A percentile compares a stretch with the other conserved stretches of the same genome.
Conservation (phyloP, 2,329 filamentous ascomycete genomes). For the Hymenoscyphus salicellus region DNA sequence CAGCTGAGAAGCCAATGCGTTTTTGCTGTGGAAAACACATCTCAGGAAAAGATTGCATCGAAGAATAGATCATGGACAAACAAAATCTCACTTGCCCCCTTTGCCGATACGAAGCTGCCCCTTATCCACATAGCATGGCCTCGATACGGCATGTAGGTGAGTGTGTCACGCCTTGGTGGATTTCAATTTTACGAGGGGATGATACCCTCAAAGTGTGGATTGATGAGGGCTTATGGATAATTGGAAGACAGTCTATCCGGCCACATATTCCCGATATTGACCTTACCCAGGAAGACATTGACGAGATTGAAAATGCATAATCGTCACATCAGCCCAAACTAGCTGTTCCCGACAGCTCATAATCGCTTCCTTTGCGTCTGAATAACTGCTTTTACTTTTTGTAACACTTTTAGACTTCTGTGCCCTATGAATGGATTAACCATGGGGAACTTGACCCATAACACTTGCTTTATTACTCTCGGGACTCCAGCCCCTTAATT, state of each 20-base stretch:
- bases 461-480: no score
- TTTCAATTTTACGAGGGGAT: background rate
- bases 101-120: background rate
- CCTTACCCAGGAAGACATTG: background rate
- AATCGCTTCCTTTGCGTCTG: no score
- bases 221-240: background rate
- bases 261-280: background rate
- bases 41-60: background rate
- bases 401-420: no score
- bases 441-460: no score
- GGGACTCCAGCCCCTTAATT: no score
- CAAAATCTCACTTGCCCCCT: background rate
- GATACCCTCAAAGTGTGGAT: background rate
- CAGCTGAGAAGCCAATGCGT: background rate
- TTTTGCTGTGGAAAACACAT: background rate
- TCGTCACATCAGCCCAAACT: no score
- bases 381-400: no score
- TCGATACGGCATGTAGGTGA: background rate
- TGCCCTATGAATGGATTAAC: no score
- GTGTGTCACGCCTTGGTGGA: background rate
- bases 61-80: background rate
- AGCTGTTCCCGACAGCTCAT: no score
- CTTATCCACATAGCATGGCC: background rate
- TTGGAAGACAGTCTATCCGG: background rate
- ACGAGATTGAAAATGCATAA: background rate